These are phyloP conservation scores for Trichophyton schoenleinii DNA, from an alignment of 2,329 filamentous ascomycete species.

Conservation along the genomic window DNA sequence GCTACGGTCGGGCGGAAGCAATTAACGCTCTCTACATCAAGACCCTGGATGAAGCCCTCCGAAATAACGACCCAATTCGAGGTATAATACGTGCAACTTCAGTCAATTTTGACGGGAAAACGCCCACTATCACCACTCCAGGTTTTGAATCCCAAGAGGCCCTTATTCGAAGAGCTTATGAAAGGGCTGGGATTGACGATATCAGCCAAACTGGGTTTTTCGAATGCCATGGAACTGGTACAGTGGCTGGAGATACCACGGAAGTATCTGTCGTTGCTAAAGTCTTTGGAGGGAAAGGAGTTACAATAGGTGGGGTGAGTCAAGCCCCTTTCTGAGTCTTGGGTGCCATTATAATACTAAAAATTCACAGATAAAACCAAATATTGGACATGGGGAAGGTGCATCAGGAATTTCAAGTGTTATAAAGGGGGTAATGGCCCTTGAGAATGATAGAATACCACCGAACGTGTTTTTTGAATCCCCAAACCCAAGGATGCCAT, in stretches of 20 bases:
- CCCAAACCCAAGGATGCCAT: conserved; percentile 18
- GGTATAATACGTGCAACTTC: conserved; percentile 23
- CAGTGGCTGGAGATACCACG: conserved; percentile 19
- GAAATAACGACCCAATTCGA: conserved; percentile 25
- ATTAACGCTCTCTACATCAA: conserved; percentile 26
- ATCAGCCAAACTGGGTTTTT: conserved; percentile 6
- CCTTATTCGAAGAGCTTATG: conserved; percentile 24
- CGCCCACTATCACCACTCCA: conserved; percentile 15
- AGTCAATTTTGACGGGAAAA: conserved; percentile 22
- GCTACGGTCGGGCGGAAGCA: conserved; percentile 26
- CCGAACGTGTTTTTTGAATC: conserved; percentile 19
- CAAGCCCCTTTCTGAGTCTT: conserved; percentile 1
- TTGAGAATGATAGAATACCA: conserved; percentile 20
- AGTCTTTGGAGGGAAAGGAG: conserved; percentile 8
- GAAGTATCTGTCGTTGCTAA: conserved; percentile 14
- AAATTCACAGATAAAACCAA: conserved; percentile 15
- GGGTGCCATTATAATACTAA: conserved; percentile 11
- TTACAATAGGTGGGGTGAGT: conserved; percentile 16
- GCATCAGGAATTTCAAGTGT: conserved; percentile 19
- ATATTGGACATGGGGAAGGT: conserved; percentile 20
- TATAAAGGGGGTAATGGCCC: conserved; percentile 17
- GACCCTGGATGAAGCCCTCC: conserved; percentile 19
- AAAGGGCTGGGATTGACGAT: conserved; percentile 16
- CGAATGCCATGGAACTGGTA: conserved; percentile 26
- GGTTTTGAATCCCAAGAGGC: conserved; percentile 15